Evolutionary conservation across 768 basidiomycete genomes (phyloP).

Genomic region (Trametes coccinea): DNA sequence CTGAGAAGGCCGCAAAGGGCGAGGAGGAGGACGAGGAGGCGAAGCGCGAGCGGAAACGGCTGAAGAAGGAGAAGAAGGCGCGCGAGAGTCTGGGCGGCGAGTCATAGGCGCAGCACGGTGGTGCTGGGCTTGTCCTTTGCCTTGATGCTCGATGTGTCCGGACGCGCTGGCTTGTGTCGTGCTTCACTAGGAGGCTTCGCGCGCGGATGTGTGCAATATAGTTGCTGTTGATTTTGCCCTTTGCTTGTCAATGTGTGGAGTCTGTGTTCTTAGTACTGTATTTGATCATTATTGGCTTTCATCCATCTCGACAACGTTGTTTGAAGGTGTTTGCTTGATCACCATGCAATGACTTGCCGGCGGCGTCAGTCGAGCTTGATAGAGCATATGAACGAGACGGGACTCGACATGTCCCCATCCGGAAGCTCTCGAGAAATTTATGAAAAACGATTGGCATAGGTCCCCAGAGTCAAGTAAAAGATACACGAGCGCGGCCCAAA

Average conservation of each 20-base stretch:
- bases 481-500: background rate
- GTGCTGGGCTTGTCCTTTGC: background rate
- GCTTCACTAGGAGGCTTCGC: too few relatives aligned
- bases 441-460: background rate
- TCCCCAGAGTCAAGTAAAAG: background rate
- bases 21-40: slow-evolving; percentile 49
- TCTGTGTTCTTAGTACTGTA: slow-evolving; percentile 12
- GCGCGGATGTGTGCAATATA: slow-evolving; percentile 14
- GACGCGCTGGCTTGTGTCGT: background rate
- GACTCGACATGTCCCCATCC: too few relatives aligned
- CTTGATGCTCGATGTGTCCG: background rate
- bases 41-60: slow-evolving; percentile 33
- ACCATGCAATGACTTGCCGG: too few relatives aligned
- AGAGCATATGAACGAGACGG: too few relatives aligned
- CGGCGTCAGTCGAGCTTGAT: too few relatives aligned
- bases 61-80: slow-evolving; percentile 39
- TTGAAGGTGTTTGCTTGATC: background rate
- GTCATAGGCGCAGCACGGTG: slow-evolving; percentile 17
- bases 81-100: slow-evolving; percentile 42
- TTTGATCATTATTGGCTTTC: slow-evolving; percentile 2
- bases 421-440: too few relatives aligned
- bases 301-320: background rate
- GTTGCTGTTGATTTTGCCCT: slow-evolving; percentile 7
- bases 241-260: slow-evolving; percentile 1
- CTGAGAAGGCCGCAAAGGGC: slow-evolving; percentile 51